phyloP scores from a whole-genome alignment of 306 rosid species.

The Cucurbita moschata region DNA sequence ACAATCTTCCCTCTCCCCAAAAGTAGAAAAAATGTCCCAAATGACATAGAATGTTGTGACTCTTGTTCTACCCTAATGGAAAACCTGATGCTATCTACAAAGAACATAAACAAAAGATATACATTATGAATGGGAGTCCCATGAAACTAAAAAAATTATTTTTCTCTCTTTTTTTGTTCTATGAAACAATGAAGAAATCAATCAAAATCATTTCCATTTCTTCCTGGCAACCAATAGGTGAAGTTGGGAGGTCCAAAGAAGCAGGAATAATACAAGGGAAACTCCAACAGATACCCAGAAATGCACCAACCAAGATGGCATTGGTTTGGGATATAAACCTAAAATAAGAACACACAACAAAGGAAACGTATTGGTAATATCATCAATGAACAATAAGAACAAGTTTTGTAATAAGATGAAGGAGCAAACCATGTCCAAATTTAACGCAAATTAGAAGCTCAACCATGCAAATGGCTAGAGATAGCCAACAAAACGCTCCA shows the following conservation, averaged over 20 bases:
- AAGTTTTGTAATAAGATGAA: neutral
- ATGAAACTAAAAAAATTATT: neutral
- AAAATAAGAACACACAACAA: neutral
- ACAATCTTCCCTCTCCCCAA: constrained; percentile 5
- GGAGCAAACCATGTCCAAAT: constrained; percentile 69
- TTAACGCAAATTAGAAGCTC: constrained; percentile 96
- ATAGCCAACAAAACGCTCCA: constrained; percentile 98
- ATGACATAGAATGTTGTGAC: neutral
- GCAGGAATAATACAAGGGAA: constrained; percentile 34
- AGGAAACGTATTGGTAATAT: neutral
- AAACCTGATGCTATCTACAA: constrained; percentile 4
- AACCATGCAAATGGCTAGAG: constrained; percentile 81
- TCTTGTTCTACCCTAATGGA: neutral
- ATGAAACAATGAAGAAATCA: neutral
- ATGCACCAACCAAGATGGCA: constrained; percentile 71
- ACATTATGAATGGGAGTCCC: constrained; percentile 1
- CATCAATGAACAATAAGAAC: neutral
- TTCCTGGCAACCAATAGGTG: constrained; percentile 34
- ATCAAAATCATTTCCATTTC: constrained; percentile 47
- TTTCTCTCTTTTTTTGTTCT: neutral
- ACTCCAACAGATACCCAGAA: constrained; percentile 59
- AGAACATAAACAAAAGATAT: neutral
- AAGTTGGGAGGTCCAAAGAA: constrained; percentile 68
- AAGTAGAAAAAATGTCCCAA: neutral
- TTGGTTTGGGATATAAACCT: constrained; percentile 82